Percentiles rank a stretch among this genome's conserved stretches.
phyloP scores from a whole-genome alignment of 1,139 yeast genomes.

The Martiniozyma asiatica region DNA sequence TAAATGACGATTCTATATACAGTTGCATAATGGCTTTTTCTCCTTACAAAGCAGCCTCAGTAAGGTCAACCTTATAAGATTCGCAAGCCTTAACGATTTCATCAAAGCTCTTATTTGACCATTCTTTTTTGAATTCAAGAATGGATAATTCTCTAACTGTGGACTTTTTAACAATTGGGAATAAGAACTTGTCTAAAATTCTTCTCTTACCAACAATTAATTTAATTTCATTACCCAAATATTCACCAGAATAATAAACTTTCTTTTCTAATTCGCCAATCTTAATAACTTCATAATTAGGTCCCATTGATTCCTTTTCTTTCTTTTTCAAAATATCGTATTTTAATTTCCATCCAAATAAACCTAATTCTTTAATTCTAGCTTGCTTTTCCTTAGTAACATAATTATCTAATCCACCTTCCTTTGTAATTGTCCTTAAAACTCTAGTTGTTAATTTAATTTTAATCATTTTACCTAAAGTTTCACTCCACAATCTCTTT shows the following conservation, averaged over 20 bases:
- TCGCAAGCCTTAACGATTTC: slow-evolving; percentile 30
- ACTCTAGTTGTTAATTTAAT: slow-evolving; percentile 72
- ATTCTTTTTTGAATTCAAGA: slow-evolving; percentile 31
- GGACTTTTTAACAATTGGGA: slow-evolving; percentile 35
- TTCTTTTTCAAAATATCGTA: slow-evolving; percentile 46
- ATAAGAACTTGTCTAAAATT: slow-evolving; percentile 42
- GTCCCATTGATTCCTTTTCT: slow-evolving; percentile 15
- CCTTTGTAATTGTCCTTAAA: slow-evolving; percentile 73
- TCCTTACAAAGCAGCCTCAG: no score
- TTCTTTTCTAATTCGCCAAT: slow-evolving; percentile 27
- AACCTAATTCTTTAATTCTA: slow-evolving; percentile 83
- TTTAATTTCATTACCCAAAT: slow-evolving; percentile 33
- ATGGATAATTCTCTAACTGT: slow-evolving; percentile 33
- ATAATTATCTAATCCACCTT: slow-evolving; percentile 89
- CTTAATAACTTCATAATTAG: slow-evolving; percentile 21
- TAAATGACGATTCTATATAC: no score
- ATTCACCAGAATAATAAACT: slow-evolving; percentile 38
- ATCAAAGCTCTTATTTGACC: slow-evolving; percentile 29
- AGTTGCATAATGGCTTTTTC: no score
- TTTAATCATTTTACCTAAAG: slow-evolving; percentile 42
- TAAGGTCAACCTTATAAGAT: slow-evolving; percentile 28
- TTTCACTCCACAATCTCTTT: slow-evolving; percentile 75
- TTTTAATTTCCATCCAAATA: slow-evolving; percentile 81
- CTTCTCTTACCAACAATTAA: slow-evolving; percentile 54
- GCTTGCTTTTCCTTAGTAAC: slow-evolving; percentile 78